A percentile compares a stretch with the other conserved stretches of the same genome.
These are phyloP conservation scores for Linaria vulgaris DNA, from an alignment of 257 asterid genomes.

Conservation along the genomic window DNA sequence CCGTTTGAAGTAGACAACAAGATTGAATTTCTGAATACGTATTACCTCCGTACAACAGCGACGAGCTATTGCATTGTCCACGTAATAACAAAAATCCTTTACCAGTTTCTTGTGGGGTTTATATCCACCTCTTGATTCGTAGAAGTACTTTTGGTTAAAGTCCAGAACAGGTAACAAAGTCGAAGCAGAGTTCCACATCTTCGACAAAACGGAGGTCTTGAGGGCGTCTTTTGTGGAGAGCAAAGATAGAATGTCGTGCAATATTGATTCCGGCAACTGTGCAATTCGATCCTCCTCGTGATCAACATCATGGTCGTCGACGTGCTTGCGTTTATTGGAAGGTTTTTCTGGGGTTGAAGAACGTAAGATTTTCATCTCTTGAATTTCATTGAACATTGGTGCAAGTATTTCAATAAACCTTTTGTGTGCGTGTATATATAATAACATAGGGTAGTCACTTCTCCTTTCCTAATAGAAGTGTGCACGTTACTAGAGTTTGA, in stretches of 20 bases:
- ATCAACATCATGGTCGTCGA: too few species aligned
- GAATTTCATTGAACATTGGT: too few species aligned
- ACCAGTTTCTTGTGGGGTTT: neutral
- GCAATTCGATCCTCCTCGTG: neutral
- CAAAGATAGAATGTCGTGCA: slow-evolving; percentile 10
- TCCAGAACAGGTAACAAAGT: slow-evolving; percentile 7
- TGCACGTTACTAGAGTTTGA: too few species aligned
- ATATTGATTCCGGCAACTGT: slow-evolving; percentile 8
- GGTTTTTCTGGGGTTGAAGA: too few species aligned
- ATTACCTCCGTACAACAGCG: neutral
- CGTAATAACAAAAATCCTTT: neutral
- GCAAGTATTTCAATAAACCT: too few species aligned
- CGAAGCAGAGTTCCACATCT: slow-evolving; percentile 11
- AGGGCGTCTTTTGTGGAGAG: slow-evolving; percentile 11
- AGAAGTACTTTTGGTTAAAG: slow-evolving; percentile 14
- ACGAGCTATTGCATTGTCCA: neutral
- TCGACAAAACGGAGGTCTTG: slow-evolving; percentile 3
- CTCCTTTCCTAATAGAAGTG: too few species aligned
- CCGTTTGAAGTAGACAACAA: neutral
- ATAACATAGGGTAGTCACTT: too few species aligned
- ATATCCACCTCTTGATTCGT: too few species aligned
- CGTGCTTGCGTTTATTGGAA: too few species aligned
- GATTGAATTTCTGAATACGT: slow-evolving; percentile 7
- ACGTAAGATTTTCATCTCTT: too few species aligned
- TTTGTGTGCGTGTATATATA: too few species aligned